Evolutionary conservation across 2,329 filamentous ascomycete genomes (phyloP).

Genomic region (Didymella arachidicola): DNA sequence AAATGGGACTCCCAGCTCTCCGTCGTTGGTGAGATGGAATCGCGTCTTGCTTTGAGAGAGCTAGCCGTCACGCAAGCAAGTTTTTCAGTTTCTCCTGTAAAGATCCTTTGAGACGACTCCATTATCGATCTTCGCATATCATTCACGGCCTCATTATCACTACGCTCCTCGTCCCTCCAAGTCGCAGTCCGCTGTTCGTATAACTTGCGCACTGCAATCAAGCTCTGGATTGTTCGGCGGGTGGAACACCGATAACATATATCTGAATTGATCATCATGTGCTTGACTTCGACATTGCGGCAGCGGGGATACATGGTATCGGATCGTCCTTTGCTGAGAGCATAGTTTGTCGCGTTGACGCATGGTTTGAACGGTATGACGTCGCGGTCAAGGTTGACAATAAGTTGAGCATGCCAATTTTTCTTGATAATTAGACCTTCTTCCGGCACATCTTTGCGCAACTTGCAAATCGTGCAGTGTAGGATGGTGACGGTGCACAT

Average conservation of each 20-base stretch:
- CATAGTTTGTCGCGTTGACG: background rate
- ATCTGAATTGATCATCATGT: background rate
- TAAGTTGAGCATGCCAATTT: background rate
- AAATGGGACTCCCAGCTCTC: background rate
- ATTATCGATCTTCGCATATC: background rate
- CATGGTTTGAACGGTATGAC: background rate
- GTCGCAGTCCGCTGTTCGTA: background rate
- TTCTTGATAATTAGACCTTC: background rate
- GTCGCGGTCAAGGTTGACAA: background rate
- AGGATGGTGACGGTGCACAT: slow-evolving; percentile 1
- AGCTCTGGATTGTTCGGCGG: background rate
- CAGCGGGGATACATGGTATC: background rate
- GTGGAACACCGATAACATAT: background rate
- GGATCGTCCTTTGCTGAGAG: background rate
- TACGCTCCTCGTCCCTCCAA: background rate
- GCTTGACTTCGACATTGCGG: background rate
- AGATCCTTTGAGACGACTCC: background rate
- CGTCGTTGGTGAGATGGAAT: background rate
- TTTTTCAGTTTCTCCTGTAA: background rate
- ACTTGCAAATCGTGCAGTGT: background rate
- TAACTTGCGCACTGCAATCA: background rate
- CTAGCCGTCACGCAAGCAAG: background rate
- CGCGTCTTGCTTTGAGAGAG: background rate
- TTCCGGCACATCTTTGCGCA: background rate
- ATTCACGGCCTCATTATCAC: background rate